Evolutionary conservation across 495 filamentous ascomycete species (phyloP).

Genomic region (Penicillium pancosmium): DNA sequence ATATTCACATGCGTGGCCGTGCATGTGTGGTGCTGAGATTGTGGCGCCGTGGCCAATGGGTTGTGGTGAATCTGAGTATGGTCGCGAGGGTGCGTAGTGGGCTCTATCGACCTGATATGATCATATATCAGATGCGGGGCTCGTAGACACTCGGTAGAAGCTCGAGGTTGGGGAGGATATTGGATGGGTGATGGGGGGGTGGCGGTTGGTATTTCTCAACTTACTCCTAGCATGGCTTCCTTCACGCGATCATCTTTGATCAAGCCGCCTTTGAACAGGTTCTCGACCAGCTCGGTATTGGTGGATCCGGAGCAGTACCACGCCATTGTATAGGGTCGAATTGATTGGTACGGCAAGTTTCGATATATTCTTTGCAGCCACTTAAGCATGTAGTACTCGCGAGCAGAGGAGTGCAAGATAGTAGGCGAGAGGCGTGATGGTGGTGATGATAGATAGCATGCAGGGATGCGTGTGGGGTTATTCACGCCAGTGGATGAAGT

Average conservation of each 20-base stretch:
- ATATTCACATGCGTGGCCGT: conserved; percentile 75
- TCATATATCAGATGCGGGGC: background rate
- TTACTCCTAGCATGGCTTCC: conserved; percentile 74
- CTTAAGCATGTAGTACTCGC: too few relatives aligned
- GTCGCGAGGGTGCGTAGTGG: conserved; percentile 70
- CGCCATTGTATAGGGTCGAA: conserved; percentile 64
- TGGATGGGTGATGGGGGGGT: background rate
- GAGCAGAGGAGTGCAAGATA: too few relatives aligned
- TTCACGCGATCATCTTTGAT: conserved; percentile 73
- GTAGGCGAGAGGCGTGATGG: too few relatives aligned
- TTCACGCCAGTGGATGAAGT: too few relatives aligned
- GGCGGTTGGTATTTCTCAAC: conserved; percentile 18
- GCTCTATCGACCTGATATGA: conserved; percentile 77
- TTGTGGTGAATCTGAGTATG: conserved; percentile 92
- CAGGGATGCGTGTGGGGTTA: too few relatives aligned
- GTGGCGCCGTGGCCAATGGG: conserved; percentile 85
- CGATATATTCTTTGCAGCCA: background rate
- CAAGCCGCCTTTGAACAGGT: conserved; percentile 70
- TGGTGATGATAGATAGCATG: too few relatives aligned
- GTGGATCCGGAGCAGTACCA: conserved; percentile 82
- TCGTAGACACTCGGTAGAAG: background rate
- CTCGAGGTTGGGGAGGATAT: background rate
- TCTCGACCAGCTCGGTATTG: conserved; percentile 78
- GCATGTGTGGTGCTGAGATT: conserved; percentile 97
- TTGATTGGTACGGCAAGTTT: background rate